phyloP scores from a whole-genome alignment of 306 rosid genomes.

The Morella rubra region DNA sequence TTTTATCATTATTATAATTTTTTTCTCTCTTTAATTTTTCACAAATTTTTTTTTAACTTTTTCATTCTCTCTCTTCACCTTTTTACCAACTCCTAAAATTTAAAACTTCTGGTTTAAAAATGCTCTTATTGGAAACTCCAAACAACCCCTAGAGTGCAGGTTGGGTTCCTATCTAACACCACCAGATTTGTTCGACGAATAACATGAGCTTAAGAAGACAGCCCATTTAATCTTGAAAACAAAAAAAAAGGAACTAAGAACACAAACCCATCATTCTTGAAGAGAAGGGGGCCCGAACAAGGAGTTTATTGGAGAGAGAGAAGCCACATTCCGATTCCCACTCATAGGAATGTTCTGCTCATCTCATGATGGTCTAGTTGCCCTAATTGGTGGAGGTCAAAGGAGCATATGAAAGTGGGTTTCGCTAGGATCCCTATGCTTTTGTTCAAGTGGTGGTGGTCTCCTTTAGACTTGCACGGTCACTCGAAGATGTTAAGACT shows the following conservation, averaged over 20 bases:
- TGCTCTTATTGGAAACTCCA: conserved; percentile 5
- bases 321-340: conserved; percentile 35
- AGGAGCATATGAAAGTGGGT: conserved; percentile 39
- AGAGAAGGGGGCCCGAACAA: conserved; percentile 22
- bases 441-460: conserved; percentile 33
- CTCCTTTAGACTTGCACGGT: conserved; percentile 36
- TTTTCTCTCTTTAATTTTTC: too few species aligned
- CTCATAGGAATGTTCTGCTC: conserved; percentile 30
- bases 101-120: not conserved
- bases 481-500: conserved; percentile 15
- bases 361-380: conserved; percentile 42
- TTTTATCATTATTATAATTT: too few species aligned
- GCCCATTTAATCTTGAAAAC: conserved; percentile 4
- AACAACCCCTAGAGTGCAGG: not conserved
- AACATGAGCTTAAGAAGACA: conserved; percentile 26
- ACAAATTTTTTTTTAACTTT: too few species aligned
- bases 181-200: not conserved
- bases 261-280: not conserved
- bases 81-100: too few species aligned
- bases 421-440: conserved; percentile 26
- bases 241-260: too few species aligned
- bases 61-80: too few species aligned
- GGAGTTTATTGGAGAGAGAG: conserved; percentile 26
- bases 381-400: conserved; percentile 54
- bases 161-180: not conserved